Conservation (phyloP, 2,329 filamentous ascomycete species). For the Calonectria ilicicola region DNA sequence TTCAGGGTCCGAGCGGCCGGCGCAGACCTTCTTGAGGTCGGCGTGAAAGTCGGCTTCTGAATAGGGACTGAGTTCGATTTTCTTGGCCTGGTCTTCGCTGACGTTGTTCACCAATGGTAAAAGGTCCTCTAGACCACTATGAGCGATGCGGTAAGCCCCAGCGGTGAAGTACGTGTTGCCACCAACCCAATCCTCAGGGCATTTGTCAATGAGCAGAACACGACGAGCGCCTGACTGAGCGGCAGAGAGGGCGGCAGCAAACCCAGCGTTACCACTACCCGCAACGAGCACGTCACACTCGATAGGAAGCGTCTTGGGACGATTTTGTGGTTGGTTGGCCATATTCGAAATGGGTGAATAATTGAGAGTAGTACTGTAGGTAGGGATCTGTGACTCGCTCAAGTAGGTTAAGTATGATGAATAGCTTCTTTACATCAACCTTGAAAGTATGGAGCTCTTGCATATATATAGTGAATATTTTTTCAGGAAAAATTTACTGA, state of each 20-base stretch:
- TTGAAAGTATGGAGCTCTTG: too few relatives aligned
- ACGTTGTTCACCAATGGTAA: constrained; percentile 73
- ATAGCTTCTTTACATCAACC: too few relatives aligned
- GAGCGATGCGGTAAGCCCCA: constrained; percentile 70
- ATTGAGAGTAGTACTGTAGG: too few relatives aligned
- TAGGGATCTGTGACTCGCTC: too few relatives aligned
- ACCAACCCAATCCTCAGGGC: constrained; percentile 68
- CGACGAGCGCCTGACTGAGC: constrained; percentile 56
- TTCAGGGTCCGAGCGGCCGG: constrained; percentile 62
- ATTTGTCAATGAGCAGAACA: constrained; percentile 71
- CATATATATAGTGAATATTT: too few relatives aligned
- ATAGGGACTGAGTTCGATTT: constrained; percentile 71
- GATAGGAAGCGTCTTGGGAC: neutral
- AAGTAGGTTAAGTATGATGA: too few relatives aligned
- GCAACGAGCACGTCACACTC: constrained; percentile 63
- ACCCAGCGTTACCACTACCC: constrained; percentile 74
- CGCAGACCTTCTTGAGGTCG: constrained; percentile 69
- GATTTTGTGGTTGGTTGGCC: neutral
- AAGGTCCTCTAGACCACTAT: constrained; percentile 67
- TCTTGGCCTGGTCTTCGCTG: constrained; percentile 54
- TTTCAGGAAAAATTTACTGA: too few relatives aligned
- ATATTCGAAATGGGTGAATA: neutral
- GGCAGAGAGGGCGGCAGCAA: constrained; percentile 69
- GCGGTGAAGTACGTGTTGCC: constrained; percentile 76
- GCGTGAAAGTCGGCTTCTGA: constrained; percentile 62